Percentiles rank a stretch among this genome's conserved stretches.
These are phyloP conservation scores for Fusarium anguioides DNA, from an alignment of 2,329 filamentous ascomycete species.

Conservation along the genomic window DNA sequence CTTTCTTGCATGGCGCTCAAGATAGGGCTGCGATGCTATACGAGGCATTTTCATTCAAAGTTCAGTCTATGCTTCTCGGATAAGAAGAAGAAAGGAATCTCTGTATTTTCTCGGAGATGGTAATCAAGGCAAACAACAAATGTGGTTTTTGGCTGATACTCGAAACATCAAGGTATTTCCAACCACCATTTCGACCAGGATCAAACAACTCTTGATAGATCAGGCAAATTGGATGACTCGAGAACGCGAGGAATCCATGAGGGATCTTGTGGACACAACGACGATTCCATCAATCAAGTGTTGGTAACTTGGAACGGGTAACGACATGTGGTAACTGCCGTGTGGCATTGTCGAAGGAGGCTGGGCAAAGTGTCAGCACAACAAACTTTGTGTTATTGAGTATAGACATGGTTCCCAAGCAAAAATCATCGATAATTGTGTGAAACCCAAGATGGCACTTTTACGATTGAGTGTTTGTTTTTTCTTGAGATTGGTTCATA, in stretches of 20 bases:
- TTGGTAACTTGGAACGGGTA: conserved; percentile 24
- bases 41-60: too few relatives aligned
- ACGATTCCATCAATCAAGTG: conserved; percentile 21
- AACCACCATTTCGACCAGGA: conserved; percentile 3
- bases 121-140: neutral
- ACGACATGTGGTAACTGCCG: conserved; percentile 21
- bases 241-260: conserved; percentile 24
- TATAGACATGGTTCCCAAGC: conserved; percentile 7
- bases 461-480: too few relatives aligned
- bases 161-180: neutral
- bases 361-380: conserved; percentile 31
- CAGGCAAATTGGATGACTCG: neutral
- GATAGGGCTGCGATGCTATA: too few relatives aligned
- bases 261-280: conserved; percentile 12
- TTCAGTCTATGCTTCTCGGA: too few relatives aligned
- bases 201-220: neutral
- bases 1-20: too few relatives aligned
- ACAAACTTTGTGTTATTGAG: conserved; percentile 5
- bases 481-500: too few relatives aligned
- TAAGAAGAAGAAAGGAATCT: neutral
- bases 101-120: neutral
- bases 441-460: neutral
- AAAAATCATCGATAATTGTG: neutral
- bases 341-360: conserved; percentile 31
- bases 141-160: neutral